Base-by-base conservation (phyloP, 2,329 filamentous ascomycete species). In the Pseudodiploospora longispora region DNA sequence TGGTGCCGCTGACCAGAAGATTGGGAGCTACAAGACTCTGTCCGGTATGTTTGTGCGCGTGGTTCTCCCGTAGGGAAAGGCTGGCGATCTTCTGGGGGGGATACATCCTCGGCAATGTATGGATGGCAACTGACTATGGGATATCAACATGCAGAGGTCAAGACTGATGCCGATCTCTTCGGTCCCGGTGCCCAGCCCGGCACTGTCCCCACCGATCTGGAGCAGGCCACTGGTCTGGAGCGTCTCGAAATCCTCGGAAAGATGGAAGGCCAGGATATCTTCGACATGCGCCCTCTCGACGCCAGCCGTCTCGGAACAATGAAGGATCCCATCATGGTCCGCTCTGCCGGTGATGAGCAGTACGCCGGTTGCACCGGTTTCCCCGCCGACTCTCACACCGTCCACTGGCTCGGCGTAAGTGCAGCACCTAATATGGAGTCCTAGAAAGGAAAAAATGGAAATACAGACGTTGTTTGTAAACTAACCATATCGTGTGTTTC, bases 241-340 rank as follows among this genome's bases (percentile, higher is more conserved):
- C 90, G 93, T 80, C 80, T 98, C 58, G 93, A 98, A 73, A 93
- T 98, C 62, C 78, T 98, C 66, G 93, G 93, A 72, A 98, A 98
- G 82, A 95, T 97, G 85, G 88, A 97, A 77, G 90, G 93, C 55
- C 75, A 96, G 60, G 93, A 98, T 65, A 76, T 97, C 66, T 98
- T 98, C 75, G 90, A 98, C 74, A 95, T 97, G 93, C 84, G 82
- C 70, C 93, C 93, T 52, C 80, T 98, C 59, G 93, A 97, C 67
- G 77, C 91, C 52, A 93, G 85, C 67, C 83, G 93, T 64, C 80
- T 79, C 69, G 91, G 91, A 87, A 97, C 93, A 48, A 68, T 95
- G 61, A 78, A 94, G 53, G 75, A 96, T 72, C 93, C 93, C 57
- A 94, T 98, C 64, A 62, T 84, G 45, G 89, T 98, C 67, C 85